These are phyloP conservation scores for Auriculariales sp. DNA, from an alignment of 768 basidiomycete species.

Conservation along the genomic window DNA sequence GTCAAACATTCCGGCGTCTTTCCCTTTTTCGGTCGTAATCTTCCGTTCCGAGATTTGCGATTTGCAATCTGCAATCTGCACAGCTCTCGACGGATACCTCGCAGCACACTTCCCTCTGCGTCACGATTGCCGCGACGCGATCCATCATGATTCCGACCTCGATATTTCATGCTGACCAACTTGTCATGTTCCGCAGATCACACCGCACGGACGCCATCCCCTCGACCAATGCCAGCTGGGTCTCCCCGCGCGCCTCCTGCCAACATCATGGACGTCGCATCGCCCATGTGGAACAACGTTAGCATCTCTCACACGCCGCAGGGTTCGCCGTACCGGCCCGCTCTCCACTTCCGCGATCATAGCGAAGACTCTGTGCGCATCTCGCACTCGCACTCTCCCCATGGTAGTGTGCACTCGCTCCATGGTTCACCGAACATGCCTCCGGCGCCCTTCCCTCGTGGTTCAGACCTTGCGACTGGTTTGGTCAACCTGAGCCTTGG, in stretches of 20 bases:
- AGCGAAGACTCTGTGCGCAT: neutral
- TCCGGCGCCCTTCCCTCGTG: neutral
- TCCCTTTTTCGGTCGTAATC: slow-evolving; percentile 14
- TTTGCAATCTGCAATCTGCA: slow-evolving; percentile 18
- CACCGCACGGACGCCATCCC: no score
- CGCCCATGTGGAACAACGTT: neutral
- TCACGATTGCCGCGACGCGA: neutral
- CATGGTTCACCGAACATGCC: neutral
- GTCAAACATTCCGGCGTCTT: slow-evolving; percentile 1
- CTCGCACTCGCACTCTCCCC: no score
- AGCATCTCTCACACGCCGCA: neutral
- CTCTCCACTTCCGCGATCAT: neutral
- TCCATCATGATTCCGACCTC: no score
- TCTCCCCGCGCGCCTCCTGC: no score
- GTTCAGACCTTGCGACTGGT: neutral
- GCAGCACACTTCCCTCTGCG: neutral
- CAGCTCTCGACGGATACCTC: slow-evolving; percentile 9
- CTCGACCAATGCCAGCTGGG: no score
- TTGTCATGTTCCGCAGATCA: no score
- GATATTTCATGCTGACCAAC: no score
- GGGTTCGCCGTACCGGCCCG: neutral
- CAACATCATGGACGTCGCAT: neutral
- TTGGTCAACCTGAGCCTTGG: slow-evolving; percentile 2
- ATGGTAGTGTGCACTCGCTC: neutral
- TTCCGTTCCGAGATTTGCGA: slow-evolving; percentile 14